Conservation (phyloP, 2,329 filamentous ascomycete genomes). For the Didymella segeticola region DNA sequence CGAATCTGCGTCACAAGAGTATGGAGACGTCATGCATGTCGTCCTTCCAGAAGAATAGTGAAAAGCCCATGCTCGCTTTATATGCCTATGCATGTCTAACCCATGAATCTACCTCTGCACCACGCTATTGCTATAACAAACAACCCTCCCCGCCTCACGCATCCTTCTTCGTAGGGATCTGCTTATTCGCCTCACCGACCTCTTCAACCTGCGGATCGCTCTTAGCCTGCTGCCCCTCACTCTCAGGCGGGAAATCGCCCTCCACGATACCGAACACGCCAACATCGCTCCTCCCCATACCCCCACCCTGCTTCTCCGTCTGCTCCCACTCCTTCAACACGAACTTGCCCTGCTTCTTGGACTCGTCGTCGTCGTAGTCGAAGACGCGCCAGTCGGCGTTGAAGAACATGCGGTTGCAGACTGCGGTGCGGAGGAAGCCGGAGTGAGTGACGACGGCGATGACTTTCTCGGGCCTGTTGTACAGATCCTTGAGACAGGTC, state of each 20-base stretch:
- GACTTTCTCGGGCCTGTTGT: constrained; percentile 63
- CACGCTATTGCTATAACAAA: not conserved
- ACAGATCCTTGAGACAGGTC: constrained; percentile 58
- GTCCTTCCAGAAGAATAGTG: too few species aligned
- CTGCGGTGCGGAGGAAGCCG: constrained; percentile 65
- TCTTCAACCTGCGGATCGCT: constrained; percentile 16
- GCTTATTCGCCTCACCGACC: constrained; percentile 24
- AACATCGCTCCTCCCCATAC: constrained; percentile 59
- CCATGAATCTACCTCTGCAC: not conserved
- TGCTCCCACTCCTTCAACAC: constrained; percentile 57
- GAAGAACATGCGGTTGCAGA: constrained; percentile 59
- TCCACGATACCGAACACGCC: constrained; percentile 36
- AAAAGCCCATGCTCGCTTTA: too few species aligned
- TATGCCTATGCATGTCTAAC: not conserved
- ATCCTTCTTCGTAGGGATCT: constrained; percentile 14
- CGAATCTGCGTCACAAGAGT: too few species aligned
- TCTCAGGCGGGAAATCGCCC: constrained; percentile 39
- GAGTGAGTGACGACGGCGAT: constrained; percentile 71
- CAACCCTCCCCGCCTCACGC: not conserved
- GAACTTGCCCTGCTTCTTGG: constrained; percentile 55
- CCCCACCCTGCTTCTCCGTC: constrained; percentile 56
- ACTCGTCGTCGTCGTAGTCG: constrained; percentile 59
- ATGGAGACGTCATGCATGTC: too few species aligned
- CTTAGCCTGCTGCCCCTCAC: constrained; percentile 18
- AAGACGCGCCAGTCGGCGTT: constrained; percentile 72